These are phyloP conservation scores for Gonium pectorale DNA, from an alignment of 139 green algal genomes.

Conservation along the genomic window DNA sequence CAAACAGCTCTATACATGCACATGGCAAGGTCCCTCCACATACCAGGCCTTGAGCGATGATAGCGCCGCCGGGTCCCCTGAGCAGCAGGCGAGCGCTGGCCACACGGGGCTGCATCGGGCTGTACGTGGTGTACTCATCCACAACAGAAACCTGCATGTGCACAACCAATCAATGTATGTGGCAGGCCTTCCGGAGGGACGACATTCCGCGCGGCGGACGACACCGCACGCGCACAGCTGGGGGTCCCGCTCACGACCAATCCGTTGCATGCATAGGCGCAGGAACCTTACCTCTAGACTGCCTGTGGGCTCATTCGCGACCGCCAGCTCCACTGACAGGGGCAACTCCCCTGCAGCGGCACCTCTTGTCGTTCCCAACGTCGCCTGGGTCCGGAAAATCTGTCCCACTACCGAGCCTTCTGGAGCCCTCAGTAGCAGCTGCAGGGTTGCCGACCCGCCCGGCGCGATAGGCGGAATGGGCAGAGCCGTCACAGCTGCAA, in stretches of 20 bases:
- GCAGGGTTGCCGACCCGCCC: not conserved
- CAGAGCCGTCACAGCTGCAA: not conserved
- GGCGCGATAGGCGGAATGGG: not conserved
- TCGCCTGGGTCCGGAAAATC: not conserved
- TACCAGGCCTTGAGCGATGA: not conserved
- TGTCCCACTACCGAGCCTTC: not conserved
- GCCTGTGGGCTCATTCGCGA: not conserved
- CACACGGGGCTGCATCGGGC: not conserved
- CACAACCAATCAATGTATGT: too few relatives aligned
- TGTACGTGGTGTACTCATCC: slow-evolving; percentile 34
- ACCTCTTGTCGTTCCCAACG: not conserved
- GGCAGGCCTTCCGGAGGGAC: too few relatives aligned
- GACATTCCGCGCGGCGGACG: too few relatives aligned
- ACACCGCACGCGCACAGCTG: too few relatives aligned
- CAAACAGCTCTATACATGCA: not conserved
- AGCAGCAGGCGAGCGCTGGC: not conserved
- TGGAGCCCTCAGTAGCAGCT: not conserved
- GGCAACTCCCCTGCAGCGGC: not conserved
- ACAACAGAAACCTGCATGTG: not conserved
- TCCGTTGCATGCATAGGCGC: too few relatives aligned
- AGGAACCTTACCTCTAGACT: not conserved
- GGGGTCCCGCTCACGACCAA: too few relatives aligned
- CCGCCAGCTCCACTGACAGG: not conserved
- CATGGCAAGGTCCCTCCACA: not conserved
- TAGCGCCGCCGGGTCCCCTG: not conserved